Evolutionary conservation across 768 basidiomycete species (phyloP), one percentile per base, ranked within the genome.

Genomic region (Cubamyces sp.): DNA sequence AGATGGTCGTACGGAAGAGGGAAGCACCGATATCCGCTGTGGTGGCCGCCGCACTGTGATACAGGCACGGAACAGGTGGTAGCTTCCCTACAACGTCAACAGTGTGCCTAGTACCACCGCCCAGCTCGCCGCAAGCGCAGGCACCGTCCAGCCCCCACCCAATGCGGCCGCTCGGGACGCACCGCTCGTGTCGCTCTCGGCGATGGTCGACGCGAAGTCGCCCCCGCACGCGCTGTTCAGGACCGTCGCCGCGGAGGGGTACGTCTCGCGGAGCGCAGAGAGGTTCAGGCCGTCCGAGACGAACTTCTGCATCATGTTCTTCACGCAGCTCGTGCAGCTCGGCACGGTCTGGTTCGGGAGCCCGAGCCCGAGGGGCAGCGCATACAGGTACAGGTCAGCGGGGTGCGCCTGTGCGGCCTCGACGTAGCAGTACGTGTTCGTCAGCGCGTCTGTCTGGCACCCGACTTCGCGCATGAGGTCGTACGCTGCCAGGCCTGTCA

Each of bases 321-420:
- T 81, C 21, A 84, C 84, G 73, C 92, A 94, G 5, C 79, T 60
- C 3, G 84, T 87, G 71, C 92, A 94, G 16, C 83, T 79, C 18
- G 81, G 82, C 18, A 67, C 73, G 16, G 82, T 78, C 21, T 74
- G 74, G 59, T 79, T 77, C 5, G 87, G 86, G 1, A 91, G 75
- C 12, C 67, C 57, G 23, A 78, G 74, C 14, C 87, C 90, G 12
- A 87, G 80, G 3, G 87, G 87, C 12, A 94, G 79, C 39, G 78
- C 73, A 76, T 91, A 94, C 72, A 86, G 84, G 77, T 87, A 91
- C n/a, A 86, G 72, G 70, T 91, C 90, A 21, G 85, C 81, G 0
- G 88, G 84, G 60, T 85, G 84, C 3, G 78, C 34, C 37, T 75
- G 77, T 21, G 84, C 81, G 15, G 92, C 90, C 62, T 86, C 79